These are phyloP conservation scores for Diutina ranongensis DNA, from an alignment of 1,139 yeast genomes.

Conservation along the genomic window DNA sequence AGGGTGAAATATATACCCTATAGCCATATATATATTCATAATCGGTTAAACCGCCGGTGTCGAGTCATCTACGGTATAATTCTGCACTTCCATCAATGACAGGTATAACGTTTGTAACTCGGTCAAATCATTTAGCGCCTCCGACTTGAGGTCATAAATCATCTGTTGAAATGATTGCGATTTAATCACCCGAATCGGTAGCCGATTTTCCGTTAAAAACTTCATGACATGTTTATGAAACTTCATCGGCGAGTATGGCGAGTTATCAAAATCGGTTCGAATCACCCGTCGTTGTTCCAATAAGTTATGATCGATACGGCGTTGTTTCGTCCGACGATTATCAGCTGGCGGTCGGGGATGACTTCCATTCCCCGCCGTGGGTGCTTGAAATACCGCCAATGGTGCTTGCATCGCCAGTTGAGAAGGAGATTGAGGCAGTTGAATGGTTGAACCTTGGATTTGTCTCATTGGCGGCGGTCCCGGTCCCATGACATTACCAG, in stretches of 20 bases:
- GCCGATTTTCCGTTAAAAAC: slow-evolving; percentile 40
- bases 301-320: background rate
- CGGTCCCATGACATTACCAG: background rate
- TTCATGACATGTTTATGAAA: slow-evolving; percentile 42
- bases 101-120: slow-evolving; percentile 36
- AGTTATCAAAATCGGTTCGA: slow-evolving; percentile 21
- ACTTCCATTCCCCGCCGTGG: background rate
- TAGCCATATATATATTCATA: too few relatives aligned
- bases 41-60: background rate
- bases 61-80: background rate
- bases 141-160: slow-evolving; percentile 37
- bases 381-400: background rate
- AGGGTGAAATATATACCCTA: too few relatives aligned
- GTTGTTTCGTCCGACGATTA: background rate
- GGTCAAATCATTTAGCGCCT: slow-evolving; percentile 32
- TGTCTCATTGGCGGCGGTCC: background rate
- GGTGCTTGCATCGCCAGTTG: background rate
- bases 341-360: background rate
- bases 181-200: slow-evolving; percentile 35
- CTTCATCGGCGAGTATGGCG: slow-evolving; percentile 33
- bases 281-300: slow-evolving; percentile 4
- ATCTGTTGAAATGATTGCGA: slow-evolving; percentile 43
- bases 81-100: slow-evolving; percentile 31
- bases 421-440: background rate
- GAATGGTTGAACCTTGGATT: background rate